These are phyloP conservation scores for Escovopsis sp. DNA, from an alignment of 2,329 filamentous ascomycete genomes.

Conservation along the genomic window DNA sequence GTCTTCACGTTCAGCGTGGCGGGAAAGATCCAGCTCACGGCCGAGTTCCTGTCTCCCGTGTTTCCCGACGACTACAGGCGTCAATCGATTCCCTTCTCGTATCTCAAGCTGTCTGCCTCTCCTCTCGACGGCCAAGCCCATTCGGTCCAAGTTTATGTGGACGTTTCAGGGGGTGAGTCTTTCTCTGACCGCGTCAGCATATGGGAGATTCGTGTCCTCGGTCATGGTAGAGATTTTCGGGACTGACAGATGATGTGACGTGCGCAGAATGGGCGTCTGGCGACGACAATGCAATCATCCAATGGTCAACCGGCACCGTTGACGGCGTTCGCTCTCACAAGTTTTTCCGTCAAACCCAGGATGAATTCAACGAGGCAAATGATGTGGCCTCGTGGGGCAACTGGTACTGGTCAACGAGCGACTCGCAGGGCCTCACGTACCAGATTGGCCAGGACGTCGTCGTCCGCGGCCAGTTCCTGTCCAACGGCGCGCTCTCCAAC, in stretches of 20 bases:
- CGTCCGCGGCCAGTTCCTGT: conserved; percentile 53
- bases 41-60: conserved; percentile 57
- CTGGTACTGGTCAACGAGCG: conserved; percentile 58
- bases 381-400: conserved; percentile 73
- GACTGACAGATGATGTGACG: conserved; percentile 1
- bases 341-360: conserved; percentile 43
- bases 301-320: conserved; percentile 44
- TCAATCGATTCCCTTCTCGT: conserved; percentile 57
- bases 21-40: conserved; percentile 44
- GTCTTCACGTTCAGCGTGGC: conserved; percentile 52
- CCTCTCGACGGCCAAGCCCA: conserved; percentile 48
- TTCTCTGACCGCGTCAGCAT: too few species aligned
- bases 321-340: conserved; percentile 47
- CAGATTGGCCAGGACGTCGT: conserved; percentile 51
- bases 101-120: conserved; percentile 46
- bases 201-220: too few species aligned
- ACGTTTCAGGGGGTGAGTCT: conserved; percentile 36
- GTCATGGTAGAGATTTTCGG: too few species aligned
- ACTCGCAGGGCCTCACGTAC: conserved; percentile 38
- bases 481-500: conserved; percentile 46
- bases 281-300: conserved; percentile 35
- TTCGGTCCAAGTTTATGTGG: conserved; percentile 54
- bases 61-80: conserved; percentile 49
- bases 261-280: conserved; percentile 55
- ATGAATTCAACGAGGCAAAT: conserved; percentile 48